These are phyloP conservation scores for Metschnikowia borealis DNA, from an alignment of 805 yeast species.

Conservation along the genomic window DNA sequence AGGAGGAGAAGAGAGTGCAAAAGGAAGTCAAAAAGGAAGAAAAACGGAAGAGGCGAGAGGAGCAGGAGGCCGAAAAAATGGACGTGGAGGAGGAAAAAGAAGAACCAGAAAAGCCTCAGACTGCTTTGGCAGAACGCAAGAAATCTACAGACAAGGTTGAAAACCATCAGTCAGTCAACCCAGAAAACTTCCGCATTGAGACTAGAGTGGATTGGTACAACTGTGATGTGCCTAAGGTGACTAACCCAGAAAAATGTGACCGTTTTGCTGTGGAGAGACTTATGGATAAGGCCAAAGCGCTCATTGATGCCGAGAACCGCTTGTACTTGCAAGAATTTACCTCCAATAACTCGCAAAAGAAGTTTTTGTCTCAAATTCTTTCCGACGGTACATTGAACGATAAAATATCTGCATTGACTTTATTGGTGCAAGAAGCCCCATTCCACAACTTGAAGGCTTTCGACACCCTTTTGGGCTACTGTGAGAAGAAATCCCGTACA, in stretches of 20 bases:
- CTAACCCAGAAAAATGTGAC: slow-evolving; percentile 36
- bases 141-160: slow-evolving; percentile 26
- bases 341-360: slow-evolving; percentile 72
- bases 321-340: slow-evolving; percentile 69
- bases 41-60: slow-evolving; percentile 28
- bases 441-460: slow-evolving; percentile 81
- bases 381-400: slow-evolving; percentile 91
- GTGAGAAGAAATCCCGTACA: slow-evolving; percentile 88
- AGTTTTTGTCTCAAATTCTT: slow-evolving; percentile 83
- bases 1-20: slow-evolving; percentile 27
- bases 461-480: slow-evolving; percentile 70
- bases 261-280: slow-evolving; percentile 58
- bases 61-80: slow-evolving; percentile 25
- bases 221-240: slow-evolving; percentile 32
- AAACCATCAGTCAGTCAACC: slow-evolving; percentile 46
- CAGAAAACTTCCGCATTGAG: slow-evolving; percentile 55
- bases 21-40: slow-evolving; percentile 38
- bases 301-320: slow-evolving; percentile 68
- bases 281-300: slow-evolving; percentile 59
- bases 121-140: slow-evolving; percentile 3
- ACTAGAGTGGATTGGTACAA: slow-evolving; percentile 76
- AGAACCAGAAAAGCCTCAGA: slow-evolving; percentile 1
- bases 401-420: slow-evolving; percentile 91
- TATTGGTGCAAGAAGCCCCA: slow-evolving; percentile 93
- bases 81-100: slow-evolving; percentile 22